Conservation (phyloP, 106 monocot species). For the Hemerocallis citrina region DNA sequence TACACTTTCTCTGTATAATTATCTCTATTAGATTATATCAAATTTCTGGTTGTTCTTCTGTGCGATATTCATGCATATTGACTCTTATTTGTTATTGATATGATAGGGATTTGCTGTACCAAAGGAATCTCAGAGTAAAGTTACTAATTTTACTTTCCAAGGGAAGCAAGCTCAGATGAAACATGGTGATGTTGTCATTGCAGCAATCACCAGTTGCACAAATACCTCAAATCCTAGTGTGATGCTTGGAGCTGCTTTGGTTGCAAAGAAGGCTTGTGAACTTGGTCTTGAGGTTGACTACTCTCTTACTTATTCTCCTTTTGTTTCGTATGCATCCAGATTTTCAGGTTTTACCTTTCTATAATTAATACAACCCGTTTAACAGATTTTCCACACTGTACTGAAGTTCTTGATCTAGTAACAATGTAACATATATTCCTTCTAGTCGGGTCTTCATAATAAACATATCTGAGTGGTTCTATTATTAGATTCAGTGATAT, state of each 20-base stretch:
- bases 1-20: too few relatives aligned
- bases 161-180: conserved; percentile 64
- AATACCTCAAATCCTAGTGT: conserved; percentile 98
- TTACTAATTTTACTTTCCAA: conserved; percentile 70
- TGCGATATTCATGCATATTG: background rate
- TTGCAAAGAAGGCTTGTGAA: conserved; percentile 94
- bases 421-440: too few relatives aligned
- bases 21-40: too few relatives aligned
- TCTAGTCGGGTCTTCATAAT: too few relatives aligned
- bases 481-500: too few relatives aligned
- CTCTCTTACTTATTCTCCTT: background rate
- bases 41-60: too few relatives aligned
- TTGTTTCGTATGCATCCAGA: too few relatives aligned
- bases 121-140: conserved; percentile 71
- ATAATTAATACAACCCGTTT: too few relatives aligned
- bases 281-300: conserved; percentile 77
- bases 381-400: too few relatives aligned
- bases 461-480: too few relatives aligned
- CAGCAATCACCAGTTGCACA: conserved; percentile 95
- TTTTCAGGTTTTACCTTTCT: too few relatives aligned
- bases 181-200: conserved; percentile 94
- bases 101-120: conserved; percentile 90
- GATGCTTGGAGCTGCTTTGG: conserved; percentile 93
- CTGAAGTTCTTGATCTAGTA: too few relatives aligned
- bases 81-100: background rate